Percentiles rank a stretch among this genome's conserved stretches.
These are phyloP conservation scores for Chrysanthemum makinoi DNA, from an alignment of 129 eudicot species.

Conservation along the genomic window DNA sequence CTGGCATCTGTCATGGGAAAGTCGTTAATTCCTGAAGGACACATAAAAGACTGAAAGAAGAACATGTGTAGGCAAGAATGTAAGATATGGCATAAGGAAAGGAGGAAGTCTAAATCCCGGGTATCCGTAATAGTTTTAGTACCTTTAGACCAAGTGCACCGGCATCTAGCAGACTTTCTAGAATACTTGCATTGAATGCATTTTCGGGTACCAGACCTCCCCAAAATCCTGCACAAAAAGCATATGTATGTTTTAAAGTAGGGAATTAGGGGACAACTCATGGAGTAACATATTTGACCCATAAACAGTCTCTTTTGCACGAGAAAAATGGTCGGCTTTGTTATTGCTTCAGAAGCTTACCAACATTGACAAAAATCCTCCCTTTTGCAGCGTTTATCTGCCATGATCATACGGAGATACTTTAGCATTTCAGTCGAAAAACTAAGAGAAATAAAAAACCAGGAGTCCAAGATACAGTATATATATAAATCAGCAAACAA, in stretches of 20 bases:
- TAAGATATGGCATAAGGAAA: slow-evolving; percentile 1
- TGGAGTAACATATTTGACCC: neutral
- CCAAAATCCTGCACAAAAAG: slow-evolving; percentile 73
- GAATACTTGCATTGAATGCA: slow-evolving; percentile 67
- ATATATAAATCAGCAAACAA: neutral
- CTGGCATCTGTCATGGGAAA: slow-evolving; percentile 90
- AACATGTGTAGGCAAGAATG: slow-evolving; percentile 10
- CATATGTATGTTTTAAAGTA: neutral
- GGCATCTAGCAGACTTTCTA: slow-evolving; percentile 73
- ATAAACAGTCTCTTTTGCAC: neutral
- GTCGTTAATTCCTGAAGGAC: slow-evolving; percentile 98
- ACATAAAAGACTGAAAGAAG: slow-evolving; percentile 82
- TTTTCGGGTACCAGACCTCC: slow-evolving; percentile 99
- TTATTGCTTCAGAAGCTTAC: slow-evolving; percentile 41
- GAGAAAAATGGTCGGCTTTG: neutral
- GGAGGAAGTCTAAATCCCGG: neutral
- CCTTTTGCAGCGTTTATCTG: slow-evolving; percentile 80
- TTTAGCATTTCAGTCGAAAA: slow-evolving; percentile 11
- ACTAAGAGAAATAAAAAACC: neutral
- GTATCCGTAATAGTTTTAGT: slow-evolving; percentile 4
- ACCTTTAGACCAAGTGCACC: slow-evolving; percentile 99
- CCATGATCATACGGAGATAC: slow-evolving; percentile 1
- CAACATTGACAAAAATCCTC: slow-evolving; percentile 83
- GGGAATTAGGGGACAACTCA: too few species aligned
- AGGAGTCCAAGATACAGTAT: neutral